Percentiles rank a stretch among this genome's conserved stretches.
Conservation (phyloP, 139 green algal species). For the Micractinium conductrix region DNA sequence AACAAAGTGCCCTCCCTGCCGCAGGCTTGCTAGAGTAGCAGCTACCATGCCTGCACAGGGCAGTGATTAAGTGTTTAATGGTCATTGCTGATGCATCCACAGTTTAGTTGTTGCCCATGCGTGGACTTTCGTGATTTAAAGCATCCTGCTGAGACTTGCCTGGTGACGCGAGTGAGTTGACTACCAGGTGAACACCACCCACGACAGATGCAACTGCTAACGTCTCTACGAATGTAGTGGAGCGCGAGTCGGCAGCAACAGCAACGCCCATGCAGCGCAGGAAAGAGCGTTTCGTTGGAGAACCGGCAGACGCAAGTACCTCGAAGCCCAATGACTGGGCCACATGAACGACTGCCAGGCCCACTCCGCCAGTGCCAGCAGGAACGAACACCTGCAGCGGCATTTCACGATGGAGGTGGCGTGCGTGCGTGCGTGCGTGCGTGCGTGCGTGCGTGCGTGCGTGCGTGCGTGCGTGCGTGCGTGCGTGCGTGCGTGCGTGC, state of each 20-base stretch:
- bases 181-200: constrained; percentile 31
- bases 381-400: constrained; percentile 73
- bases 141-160: background rate
- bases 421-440: too few relatives aligned
- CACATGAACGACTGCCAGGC: constrained; percentile 64
- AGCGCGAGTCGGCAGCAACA: constrained; percentile 59
- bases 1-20: constrained; percentile 59
- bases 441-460: too few relatives aligned
- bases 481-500: too few relatives aligned
- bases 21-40: constrained; percentile 65
- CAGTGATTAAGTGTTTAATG: too few relatives aligned
- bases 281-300: constrained; percentile 61
- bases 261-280: too few relatives aligned
- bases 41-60: constrained; percentile 50
- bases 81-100: too few relatives aligned
- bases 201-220: background rate
- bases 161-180: constrained; percentile 86
- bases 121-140: too few relatives aligned
- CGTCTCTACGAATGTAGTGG: constrained; percentile 54
- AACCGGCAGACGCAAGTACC: constrained; percentile 59
- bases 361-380: constrained; percentile 85
- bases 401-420: too few relatives aligned
- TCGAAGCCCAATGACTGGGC: background rate
- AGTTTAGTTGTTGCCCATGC: too few relatives aligned
- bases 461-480: constrained; percentile 69